phyloP scores from a whole-genome alignment of 352 stramenopile species.

The Phytophthora megakarya region DNA sequence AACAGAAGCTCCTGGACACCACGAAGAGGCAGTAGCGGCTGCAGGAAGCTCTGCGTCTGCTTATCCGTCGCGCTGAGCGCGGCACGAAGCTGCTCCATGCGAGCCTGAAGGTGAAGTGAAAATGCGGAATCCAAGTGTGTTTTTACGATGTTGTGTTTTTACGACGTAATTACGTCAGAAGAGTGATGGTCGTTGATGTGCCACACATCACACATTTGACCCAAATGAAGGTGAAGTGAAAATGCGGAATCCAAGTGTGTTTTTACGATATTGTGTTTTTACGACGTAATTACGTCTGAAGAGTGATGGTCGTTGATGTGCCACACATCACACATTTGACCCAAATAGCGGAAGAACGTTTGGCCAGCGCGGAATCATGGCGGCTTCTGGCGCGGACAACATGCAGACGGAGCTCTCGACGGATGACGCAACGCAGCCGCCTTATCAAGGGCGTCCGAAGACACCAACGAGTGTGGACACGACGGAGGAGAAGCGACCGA shows the following conservation, averaged over 20 bases:
- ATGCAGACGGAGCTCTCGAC: slow-evolving; percentile 12
- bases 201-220: slow-evolving; percentile 6
- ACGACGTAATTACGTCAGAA: slow-evolving; percentile 7
- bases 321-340: slow-evolving; percentile 6
- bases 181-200: slow-evolving; percentile 23
- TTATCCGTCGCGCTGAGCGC: slow-evolving; percentile 52
- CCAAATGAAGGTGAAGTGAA: too few relatives aligned
- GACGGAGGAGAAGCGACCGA: background rate
- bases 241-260: too few relatives aligned
- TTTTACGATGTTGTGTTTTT: too few relatives aligned
- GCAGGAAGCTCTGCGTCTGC: slow-evolving; percentile 59
- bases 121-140: background rate
- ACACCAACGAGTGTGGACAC: background rate
- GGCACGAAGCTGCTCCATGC: slow-evolving; percentile 45
- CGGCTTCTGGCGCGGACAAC: slow-evolving; percentile 13
- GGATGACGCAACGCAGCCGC: slow-evolving; percentile 8
- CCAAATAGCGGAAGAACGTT: slow-evolving; percentile 10
- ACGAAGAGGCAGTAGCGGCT: slow-evolving; percentile 57
- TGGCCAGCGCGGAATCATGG: slow-evolving; percentile 29
- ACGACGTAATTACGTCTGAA: slow-evolving; percentile 7
- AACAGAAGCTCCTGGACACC: slow-evolving; percentile 76
- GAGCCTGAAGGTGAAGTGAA: slow-evolving; percentile 4
- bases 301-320: slow-evolving; percentile 23
- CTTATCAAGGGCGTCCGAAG: slow-evolving; percentile 1
- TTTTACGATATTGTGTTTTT: too few relatives aligned